phyloP scores from a whole-genome alignment of 2,329 filamentous ascomycete genomes.

The Podosphaera aphanis region DNA sequence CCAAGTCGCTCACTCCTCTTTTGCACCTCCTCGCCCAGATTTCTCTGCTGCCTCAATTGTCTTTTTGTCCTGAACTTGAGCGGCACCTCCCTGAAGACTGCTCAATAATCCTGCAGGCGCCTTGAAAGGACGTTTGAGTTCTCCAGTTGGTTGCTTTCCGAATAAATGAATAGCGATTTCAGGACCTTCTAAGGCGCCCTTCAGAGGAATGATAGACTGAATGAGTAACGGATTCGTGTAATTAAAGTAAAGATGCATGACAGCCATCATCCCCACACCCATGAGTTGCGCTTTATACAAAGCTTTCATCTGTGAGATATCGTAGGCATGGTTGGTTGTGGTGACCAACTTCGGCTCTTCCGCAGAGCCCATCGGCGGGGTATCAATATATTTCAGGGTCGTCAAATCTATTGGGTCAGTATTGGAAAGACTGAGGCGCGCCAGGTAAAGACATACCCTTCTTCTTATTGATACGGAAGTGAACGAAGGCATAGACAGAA shows the following conservation, averaged over 20 bases:
- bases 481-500: conserved; percentile 63
- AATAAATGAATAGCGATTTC: conserved; percentile 87
- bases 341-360: conserved; percentile 93
- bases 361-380: conserved; percentile 70
- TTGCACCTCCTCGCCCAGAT: conserved; percentile 44
- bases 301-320: conserved; percentile 60
- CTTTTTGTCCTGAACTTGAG: conserved; percentile 70
- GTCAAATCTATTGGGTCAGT: conserved; percentile 52
- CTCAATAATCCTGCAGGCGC: conserved; percentile 59
- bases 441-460: conserved; percentile 46
- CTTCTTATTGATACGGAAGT: conserved; percentile 77
- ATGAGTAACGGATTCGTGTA: conserved; percentile 98
- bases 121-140: conserved; percentile 95
- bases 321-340: conserved; percentile 90
- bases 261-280: conserved; percentile 91
- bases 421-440: background rate
- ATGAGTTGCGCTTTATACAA: conserved; percentile 81
- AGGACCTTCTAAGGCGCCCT: conserved; percentile 87
- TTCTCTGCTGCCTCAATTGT: conserved; percentile 61
- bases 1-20: conserved; percentile 33
- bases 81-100: conserved; percentile 42
- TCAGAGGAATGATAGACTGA: conserved; percentile 95
- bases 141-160: conserved; percentile 64
- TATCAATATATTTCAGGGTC: conserved; percentile 96
- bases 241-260: conserved; percentile 98